Base-by-base conservation (phyloP, 768 basidiomycete species). In the Rhizopogon vesiculosus region DNA sequence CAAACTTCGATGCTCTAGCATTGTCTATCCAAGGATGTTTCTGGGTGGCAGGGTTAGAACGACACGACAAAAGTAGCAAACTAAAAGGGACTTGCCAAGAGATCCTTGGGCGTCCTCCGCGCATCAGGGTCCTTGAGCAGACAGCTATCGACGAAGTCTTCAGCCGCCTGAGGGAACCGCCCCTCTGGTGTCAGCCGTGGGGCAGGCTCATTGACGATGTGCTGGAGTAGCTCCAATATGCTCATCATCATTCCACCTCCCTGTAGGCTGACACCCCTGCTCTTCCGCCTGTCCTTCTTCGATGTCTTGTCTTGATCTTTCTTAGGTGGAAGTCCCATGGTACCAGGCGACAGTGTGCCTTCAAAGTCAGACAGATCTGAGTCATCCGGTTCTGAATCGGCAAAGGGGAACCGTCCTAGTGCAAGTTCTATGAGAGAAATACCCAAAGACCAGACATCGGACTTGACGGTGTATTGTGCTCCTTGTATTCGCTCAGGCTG, bases 401-500 rank as follows among this genome's bases (percentile, higher is more conserved):
- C 86, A 75, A 98, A 99, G 22, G 97, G 97, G 80, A 99, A 99
- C 39, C 93, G 89, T 15, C 96, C 97, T 33, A 96, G 83, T 0
- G 94, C 97, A 42, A 99, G 85, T 74, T 99, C 97, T 69, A 98
- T 95, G 46, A 99, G 79, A 7, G 94, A 91, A 66, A 99, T 93
- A 31, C 97, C 97, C 43, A 98, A 82, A 0, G 96, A 98, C 97
- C 97, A 99, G 4, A 98, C 96, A 64, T 99, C 97, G 3, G 95
- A 98, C 73, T 98, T 98, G 72, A 99, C 96, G 29, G 93, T 94
- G 71, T 99, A 98, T 66, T 92, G 91, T 1, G 93, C 93, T 49
- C 97, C 97, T 74, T 98, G 96, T 75, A 99, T 98, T 57, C 97
- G 93, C 66, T 99, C 97, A 16, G 97, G 97, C 97, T 99, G 71